These are phyloP conservation scores for Pseudocercospora fijiensis DNA, from an alignment of 2,329 filamentous ascomycete genomes.

Conservation along the genomic window DNA sequence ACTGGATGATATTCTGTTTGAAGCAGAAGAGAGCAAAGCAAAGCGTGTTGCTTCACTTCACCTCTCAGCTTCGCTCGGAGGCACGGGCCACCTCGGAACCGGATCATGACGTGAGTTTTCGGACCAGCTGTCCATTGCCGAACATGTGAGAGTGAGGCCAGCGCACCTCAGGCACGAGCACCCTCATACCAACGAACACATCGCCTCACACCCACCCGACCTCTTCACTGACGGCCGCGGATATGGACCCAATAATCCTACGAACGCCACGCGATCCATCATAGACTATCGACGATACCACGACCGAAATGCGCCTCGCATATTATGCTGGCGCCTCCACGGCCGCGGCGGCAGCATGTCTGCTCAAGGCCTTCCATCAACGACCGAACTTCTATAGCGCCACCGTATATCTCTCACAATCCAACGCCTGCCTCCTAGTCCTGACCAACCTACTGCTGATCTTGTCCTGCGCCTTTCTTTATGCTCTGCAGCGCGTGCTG, in stretches of 20 bases:
- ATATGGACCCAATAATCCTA: slow-evolving; percentile 13
- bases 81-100: background rate
- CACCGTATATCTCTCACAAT: slow-evolving; percentile 94
- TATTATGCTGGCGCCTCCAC: slow-evolving; percentile 59
- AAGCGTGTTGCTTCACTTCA: too few species aligned
- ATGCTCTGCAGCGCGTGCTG: slow-evolving; percentile 82
- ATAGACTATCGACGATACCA: background rate
- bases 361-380: slow-evolving; percentile 89
- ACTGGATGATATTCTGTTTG: too few species aligned
- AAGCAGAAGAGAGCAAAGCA: too few species aligned
- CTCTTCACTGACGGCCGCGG: slow-evolving; percentile 35
- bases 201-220: slow-evolving; percentile 13
- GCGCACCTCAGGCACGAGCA: background rate
- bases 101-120: background rate
- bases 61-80: too few species aligned
- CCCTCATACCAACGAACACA: background rate
- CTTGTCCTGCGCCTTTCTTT: slow-evolving; percentile 75
- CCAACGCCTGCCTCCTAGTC: slow-evolving; percentile 92
- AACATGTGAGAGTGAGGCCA: background rate
- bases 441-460: slow-evolving; percentile 88
- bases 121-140: background rate
- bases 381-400: slow-evolving; percentile 98
- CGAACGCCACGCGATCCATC: slow-evolving; percentile 12
- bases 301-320: slow-evolving; percentile 33
- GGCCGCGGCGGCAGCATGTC: slow-evolving; percentile 76